Evolutionary conservation across 306 rosid species (phyloP), one percentile per base, ranked within the genome.

Genomic region (Castanea mollissima): DNA sequence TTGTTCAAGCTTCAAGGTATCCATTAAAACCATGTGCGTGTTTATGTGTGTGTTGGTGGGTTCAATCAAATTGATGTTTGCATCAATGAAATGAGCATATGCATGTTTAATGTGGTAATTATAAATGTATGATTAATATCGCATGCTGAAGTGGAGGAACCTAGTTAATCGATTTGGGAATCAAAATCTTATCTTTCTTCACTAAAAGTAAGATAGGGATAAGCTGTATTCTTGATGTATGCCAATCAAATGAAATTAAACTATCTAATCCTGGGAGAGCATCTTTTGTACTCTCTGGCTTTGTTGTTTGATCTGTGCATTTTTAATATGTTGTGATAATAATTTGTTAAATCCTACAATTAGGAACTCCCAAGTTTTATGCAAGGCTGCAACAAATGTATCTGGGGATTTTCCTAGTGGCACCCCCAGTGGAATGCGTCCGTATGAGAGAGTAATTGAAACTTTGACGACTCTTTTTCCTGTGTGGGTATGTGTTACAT

Each of bases 401-500:
- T 87, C 99, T 55, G 96, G 99, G 78, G 85, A 91, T 65, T 63
- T 81, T 75, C 92, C 96, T 51, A 75, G 80, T 74, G 84, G 74
- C 75, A 18, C 88, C 67, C 38, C 85, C 1, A 79, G 76, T 14
- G 87, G 80, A 72, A 76, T 88, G 91, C 91, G 81, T 78, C 85
- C 55, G 73, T 95, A 86, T 23, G 96, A 95, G 87, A 91, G 83
- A 84, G 74, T 86, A 70, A 87, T 95, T 67, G 96, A 93, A 89
- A 88, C 89, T 78, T 81, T 95, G 82, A 95, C 97, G 34, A 92
- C 97, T 79, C 91, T 95, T 75, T 95, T 95, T 83, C 99, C 99
- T 13, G 49, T 95, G 76, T 93, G 99, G 98, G 99, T 95, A 81
- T 60, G 97, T 78, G 20, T 59, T 46, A 54, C 32, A 23, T 71